Conservation (phyloP, 106 monocot genomes). For the Acorus gramineus region DNA sequence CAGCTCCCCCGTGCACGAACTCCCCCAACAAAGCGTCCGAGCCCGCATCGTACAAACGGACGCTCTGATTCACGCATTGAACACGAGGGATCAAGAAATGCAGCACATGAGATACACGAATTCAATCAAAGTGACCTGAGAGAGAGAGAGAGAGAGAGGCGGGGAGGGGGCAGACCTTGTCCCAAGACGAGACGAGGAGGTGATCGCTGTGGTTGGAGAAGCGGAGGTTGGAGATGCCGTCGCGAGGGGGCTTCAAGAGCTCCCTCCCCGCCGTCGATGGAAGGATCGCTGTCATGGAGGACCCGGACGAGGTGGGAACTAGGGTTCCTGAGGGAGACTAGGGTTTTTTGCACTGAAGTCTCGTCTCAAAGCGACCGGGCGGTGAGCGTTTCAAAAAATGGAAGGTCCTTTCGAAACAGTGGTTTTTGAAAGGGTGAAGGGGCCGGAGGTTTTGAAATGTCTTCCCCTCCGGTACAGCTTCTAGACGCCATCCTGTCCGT, state of each 20-base stretch:
- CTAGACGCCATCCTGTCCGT: no score
- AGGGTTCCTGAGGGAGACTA: no score
- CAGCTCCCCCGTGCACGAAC: conserved; percentile 74
- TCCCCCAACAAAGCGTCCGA: conserved; percentile 67
- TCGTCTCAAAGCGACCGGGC: no score
- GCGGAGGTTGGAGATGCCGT: conserved; percentile 89
- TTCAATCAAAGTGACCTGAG: neutral
- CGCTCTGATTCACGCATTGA: conserved; percentile 36
- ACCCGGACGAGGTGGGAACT: no score
- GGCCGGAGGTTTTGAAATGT: no score
- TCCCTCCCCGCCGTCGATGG: conserved; percentile 30
- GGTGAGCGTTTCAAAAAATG: no score
- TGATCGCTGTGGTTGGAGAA: conserved; percentile 97
- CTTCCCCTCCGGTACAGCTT: no score
- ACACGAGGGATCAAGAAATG: neutral
- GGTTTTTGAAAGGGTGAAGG: no score
- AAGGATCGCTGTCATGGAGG: neutral
- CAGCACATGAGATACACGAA: neutral
- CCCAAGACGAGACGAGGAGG: conserved; percentile 97
- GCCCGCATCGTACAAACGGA: conserved; percentile 79
- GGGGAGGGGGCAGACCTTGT: conserved; percentile 39
- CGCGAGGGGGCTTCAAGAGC: conserved; percentile 67
- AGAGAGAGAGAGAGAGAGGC: neutral
- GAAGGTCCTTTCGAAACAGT: no score
- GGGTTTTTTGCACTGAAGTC: no score